Base-by-base conservation (phyloP, 2,329 filamentous ascomycete species). In the Blastomyces silverae region DNA sequence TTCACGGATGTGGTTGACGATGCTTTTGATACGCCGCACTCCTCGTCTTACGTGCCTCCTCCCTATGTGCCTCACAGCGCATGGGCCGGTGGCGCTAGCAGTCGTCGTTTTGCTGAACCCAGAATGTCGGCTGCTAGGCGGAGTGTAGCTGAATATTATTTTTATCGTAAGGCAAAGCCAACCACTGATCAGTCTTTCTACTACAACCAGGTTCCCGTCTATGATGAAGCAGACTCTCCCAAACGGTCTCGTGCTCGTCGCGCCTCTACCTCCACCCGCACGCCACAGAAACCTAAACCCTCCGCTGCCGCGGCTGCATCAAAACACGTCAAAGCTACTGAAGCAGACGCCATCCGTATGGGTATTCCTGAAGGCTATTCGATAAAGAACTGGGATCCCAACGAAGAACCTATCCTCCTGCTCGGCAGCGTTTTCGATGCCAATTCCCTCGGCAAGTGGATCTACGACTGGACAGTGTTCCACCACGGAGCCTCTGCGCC, bases 381-480 rank as follows among this genome's bases (percentile, higher is more conserved):
- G 34, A 87, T 93, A 75, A 97, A 97, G 84, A 96, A 97, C 81
- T 97, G 94, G 94, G 94, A 99, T 75, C 93, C 93, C 0, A 87
- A 86, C 37, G 93, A 97, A 81, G 87, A 92, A 70, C 94, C 94
- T 62, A 97, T 99, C 75, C 88, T 97, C 74, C 85, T 99, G 34
- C 84, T 97, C 28, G 94, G 94, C 61, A 96, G 91, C 74, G 94
- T 97, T 64, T 97, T 97, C 74, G 94, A 97, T 75, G 91, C 93
- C 73, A 97, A 97, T 83, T 96, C 91, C 34, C 84, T 99, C 39
- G 94, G 94, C 73, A 97, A 97, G 80, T 99, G 94, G 94, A 95
- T 99, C 74, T 99, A 96, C 79, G 94, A 97, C 83, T 99, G 94
- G 94, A 97, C 94, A 22, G 91, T 97, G 68, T 96, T 91, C 80